Base-by-base conservation (phyloP, 2,329 filamentous ascomycete genomes). In the Fusarium temperatum region DNA sequence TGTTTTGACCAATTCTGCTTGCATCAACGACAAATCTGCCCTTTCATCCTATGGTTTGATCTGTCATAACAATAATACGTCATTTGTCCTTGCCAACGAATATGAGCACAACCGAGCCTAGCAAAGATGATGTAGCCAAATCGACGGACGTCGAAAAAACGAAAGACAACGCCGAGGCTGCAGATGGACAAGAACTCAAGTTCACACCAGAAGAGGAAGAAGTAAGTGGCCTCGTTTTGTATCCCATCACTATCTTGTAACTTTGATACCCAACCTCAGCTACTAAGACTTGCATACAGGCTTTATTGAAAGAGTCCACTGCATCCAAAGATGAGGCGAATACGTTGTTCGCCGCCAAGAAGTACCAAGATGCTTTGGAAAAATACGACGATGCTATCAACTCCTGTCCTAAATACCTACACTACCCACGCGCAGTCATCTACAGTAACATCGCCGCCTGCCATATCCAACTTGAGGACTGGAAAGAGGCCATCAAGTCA, bases 371-470 rank as follows among this genome's bases (percentile, higher is more conserved):
- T 71, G 96, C 96, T 45, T 92, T 98, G 71, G 89, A 91, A 75
- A 92, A 89, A 69, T 98, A 98, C 83, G 92, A 95, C 78, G 90
- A 92, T 74, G 95, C 96, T 28, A 86, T 97, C 7, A 87, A 90
- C 18, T 89, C 91, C 13, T 95, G 94, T 78, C 96, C 96, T 5
- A 91, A 90, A 73, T 97, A 97, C 80, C 89, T 97, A 32, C 91
- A 96, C 80, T 98, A 94, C 83, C 94, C 98, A 76, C 87, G 96
- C 71, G 94, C 95, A 32, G 94, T 98, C 15, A 87, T 98, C 11
- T 90, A 92, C 67, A 95, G 93, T 80, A 98, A 98, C 84, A 92
- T 98, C 74, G 89, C 96, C 4, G 96, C 95, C 15, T 98, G 95
- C 80, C 90, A 98, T 77, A 82, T 98, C 62, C 97, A 97, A 81